Conservation (phyloP, 73 alveolate species). For the Strombidium stylifer region DNA sequence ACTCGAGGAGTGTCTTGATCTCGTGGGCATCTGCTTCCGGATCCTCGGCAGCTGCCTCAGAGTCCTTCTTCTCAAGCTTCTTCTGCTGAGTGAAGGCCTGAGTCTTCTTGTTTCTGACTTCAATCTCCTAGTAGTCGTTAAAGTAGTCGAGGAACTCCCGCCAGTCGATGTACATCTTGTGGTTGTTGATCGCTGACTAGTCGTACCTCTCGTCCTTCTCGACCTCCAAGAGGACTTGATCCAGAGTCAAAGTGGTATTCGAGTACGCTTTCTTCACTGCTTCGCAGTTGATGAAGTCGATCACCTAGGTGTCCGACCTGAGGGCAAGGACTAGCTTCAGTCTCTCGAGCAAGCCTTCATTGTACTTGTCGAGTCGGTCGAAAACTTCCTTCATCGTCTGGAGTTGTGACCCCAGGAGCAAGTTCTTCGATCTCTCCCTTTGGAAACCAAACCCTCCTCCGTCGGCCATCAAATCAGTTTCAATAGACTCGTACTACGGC, state of each 20-base stretch:
- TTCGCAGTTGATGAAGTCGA: constrained; percentile 49
- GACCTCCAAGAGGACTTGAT: constrained; percentile 38
- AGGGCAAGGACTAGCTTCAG: constrained; percentile 29
- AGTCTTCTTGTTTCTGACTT: constrained; percentile 24
- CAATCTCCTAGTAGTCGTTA: constrained; percentile 20
- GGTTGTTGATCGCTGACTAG: constrained; percentile 27
- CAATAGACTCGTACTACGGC: background rate
- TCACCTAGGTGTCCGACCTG: constrained; percentile 55
- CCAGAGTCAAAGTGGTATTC: constrained; percentile 23
- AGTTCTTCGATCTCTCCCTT: constrained; percentile 20
- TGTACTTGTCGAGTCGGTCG: constrained; percentile 44
- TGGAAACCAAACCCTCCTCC: background rate
- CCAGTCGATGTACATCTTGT: constrained; percentile 58
- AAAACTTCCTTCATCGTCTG: constrained; percentile 45
- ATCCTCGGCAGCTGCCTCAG: constrained; percentile 5
- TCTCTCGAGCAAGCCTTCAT: constrained; percentile 46
- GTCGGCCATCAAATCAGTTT: background rate
- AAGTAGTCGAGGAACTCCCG: constrained; percentile 51
- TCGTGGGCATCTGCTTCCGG: background rate
- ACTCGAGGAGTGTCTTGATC: constrained; percentile 13
- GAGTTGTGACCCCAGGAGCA: constrained; percentile 34
- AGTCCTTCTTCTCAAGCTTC: too few species aligned
- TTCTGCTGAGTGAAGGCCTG: too few species aligned
- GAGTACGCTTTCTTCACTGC: constrained; percentile 48
- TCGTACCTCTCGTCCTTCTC: constrained; percentile 50